Conservation (phyloP, 2,329 filamentous ascomycete species). For the Calonectria crousiana region DNA sequence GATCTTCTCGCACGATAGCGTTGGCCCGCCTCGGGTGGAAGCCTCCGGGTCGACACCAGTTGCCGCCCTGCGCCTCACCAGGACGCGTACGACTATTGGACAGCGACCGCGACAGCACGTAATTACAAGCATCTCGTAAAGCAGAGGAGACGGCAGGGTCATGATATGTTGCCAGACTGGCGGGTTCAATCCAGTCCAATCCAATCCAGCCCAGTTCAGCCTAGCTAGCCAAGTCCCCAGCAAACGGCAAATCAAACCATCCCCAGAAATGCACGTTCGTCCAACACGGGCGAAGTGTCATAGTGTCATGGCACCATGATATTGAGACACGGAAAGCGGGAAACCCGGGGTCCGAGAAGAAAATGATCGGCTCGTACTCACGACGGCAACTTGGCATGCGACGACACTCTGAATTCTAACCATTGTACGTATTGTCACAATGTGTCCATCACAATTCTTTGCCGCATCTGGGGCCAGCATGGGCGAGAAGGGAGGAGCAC, state of each 20-base stretch:
- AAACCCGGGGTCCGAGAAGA: constrained; percentile 4
- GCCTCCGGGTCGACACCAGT: constrained; percentile 18
- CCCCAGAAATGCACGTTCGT: constrained; percentile 2
- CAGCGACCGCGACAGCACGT: neutral
- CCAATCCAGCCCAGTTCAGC: neutral
- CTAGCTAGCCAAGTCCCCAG: neutral
- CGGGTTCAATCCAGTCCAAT: constrained; percentile 4
- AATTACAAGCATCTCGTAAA: constrained; percentile 18
- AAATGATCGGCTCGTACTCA: neutral
- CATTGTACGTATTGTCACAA: neutral
- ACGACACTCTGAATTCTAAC: neutral
- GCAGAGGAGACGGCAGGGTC: neutral
- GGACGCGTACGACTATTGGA: constrained; percentile 31
- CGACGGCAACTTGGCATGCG: neutral
- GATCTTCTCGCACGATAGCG: constrained; percentile 15
- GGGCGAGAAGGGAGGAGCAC: neutral
- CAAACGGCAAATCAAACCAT: constrained; percentile 4
- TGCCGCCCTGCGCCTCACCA: constrained; percentile 28
- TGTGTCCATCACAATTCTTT: neutral
- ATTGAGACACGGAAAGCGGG: constrained; percentile 18
- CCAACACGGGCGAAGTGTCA: neutral
- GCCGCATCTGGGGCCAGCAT: neutral
- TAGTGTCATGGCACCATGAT: neutral
- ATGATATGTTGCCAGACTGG: neutral
- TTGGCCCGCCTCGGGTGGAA: constrained; percentile 17